phyloP scores from a whole-genome alignment of 2,329 filamentous ascomycete species.

The Aspergillus clavatus region DNA sequence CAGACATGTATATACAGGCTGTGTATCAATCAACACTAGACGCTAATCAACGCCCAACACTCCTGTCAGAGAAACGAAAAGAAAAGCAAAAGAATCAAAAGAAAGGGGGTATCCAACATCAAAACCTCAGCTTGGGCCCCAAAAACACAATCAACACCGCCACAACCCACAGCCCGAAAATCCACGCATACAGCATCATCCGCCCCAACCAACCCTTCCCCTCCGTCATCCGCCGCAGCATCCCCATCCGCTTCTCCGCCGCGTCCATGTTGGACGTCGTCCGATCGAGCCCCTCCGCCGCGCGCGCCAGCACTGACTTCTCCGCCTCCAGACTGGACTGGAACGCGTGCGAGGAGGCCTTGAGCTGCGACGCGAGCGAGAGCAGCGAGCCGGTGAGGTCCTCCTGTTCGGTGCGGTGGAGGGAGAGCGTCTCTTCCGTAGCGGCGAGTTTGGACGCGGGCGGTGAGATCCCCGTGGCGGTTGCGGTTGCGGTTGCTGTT shows the following conservation, averaged over 20 bases:
- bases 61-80: too few species aligned
- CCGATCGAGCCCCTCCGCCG: slow-evolving; percentile 69
- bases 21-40: too few species aligned
- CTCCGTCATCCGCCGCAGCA: slow-evolving; percentile 74
- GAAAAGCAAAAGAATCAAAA: too few species aligned
- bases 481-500: slow-evolving; percentile 2
- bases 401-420: slow-evolving; percentile 78
- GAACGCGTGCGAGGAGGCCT: slow-evolving; percentile 68
- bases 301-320: slow-evolving; percentile 66
- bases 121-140: slow-evolving; percentile 83
- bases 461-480: slow-evolving; percentile 2
- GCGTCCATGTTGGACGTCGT: slow-evolving; percentile 71
- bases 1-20: not conserved
- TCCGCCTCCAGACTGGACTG: slow-evolving; percentile 66
- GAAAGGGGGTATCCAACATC: too few species aligned
- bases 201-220: slow-evolving; percentile 83
- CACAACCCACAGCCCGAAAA: slow-evolving; percentile 74
- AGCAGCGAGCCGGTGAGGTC: slow-evolving; percentile 75
- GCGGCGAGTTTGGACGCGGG: slow-evolving; percentile 31
- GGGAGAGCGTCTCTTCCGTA: slow-evolving; percentile 67
- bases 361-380: slow-evolving; percentile 70
- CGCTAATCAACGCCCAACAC: too few species aligned
- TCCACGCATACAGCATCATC: slow-evolving; percentile 77
- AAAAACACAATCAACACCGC: slow-evolving; percentile 78
- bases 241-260: slow-evolving; percentile 71